Base-by-base conservation (phyloP, 805 yeast genomes). In the Candida loeiensis region DNA sequence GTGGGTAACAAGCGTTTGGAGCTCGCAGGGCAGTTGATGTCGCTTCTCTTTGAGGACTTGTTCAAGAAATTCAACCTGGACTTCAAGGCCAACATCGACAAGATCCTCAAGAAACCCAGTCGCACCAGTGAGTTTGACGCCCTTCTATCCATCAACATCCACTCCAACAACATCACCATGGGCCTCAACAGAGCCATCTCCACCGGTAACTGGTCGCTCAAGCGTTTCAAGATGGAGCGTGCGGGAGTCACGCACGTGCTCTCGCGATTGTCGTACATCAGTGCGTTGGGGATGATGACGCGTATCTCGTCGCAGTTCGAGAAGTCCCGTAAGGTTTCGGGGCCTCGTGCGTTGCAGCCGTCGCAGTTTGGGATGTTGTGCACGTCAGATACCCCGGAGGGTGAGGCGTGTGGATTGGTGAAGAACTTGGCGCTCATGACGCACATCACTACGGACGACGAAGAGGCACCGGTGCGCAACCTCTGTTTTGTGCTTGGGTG, bases 301-400 rank as follows among this genome's bases (percentile, higher is more conserved):
- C 84, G 99, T 70, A 93, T 93, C 39, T 87, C 97, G 5, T 91
- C 98, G n/a, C 99, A 93, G 64, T 93, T 93, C 56, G 99, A 93
- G 62, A 93, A 93, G 61, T 89, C 98, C 2, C 77, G 99, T 67
- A 93, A 93, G 63, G 99, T 93, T 30, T 86, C 96, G 1, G 99
- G 99, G 32, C 99, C 99, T 37, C 85, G 99, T 76, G 97, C 99
- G 12, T 74, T 93, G 49, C 99, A 93, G 64, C 99, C 99, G 8
- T 93, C 99, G 2, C 99, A 93, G 68, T 93, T 93, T 63, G 99
- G 99, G 59, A 93, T 93, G 98, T 73, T 93, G 45, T 93, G 99
- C 73, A 88, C 98, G 5, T 86, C 98, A 0, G 99, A 93, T 76
- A 93, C 99, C 0, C 99, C 99, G 1, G 99, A 93, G 76, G 99